Base-by-base conservation (phyloP, 2,329 filamentous ascomycete genomes). In the Emmonsiellopsis sp. region DNA sequence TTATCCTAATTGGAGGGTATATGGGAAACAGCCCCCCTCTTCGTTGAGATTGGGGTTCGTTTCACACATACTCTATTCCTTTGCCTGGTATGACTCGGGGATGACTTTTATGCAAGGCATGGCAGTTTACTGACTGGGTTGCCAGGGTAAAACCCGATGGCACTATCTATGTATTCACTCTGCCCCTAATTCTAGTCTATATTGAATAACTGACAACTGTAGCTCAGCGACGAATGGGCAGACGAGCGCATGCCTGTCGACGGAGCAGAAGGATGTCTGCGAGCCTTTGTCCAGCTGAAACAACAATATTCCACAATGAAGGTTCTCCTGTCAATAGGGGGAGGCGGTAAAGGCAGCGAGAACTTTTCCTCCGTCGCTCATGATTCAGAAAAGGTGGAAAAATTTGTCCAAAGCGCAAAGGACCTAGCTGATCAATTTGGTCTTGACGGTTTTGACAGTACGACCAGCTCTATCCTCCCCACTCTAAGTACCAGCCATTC, bases 41-140 rank as follows among this genome's bases (percentile, higher is more conserved):
- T 82, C 82, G 53, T 73, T 92, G 63, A 87, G 87, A 65, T 82
- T 88, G 67, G 81, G 81, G 59, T 87, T 85, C 62, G 83, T 92
- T 62, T 90, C 85, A 60, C 85, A 89, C 64, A 82, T 91, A 31
- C 91, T 90, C 69, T 92, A 92, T 65, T 86, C 87, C 10, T 91
- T 88, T 78, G 87, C 87, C 55, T 79, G 74, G 77, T 79, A 68
- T 61, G 53, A 44, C 32, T 7, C 2, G 40, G 4, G 2, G 34
- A 17, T 10, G 37, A 21, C 9, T 31, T 42, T 49, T 45, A 49
- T 40, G 13, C 27, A 27, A 45, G 6, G 4, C 33, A 49, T 45
- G 36, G 37, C 14, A 17, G 34, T 53, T 50, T 36, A 54, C 39
- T 36, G 33, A 27, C 27, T 11, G 36, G 37, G 42, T 42, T 55